Evolutionary conservation across 2,329 filamentous ascomycete species (phyloP).

Genomic region (Blastomyces silverae): DNA sequence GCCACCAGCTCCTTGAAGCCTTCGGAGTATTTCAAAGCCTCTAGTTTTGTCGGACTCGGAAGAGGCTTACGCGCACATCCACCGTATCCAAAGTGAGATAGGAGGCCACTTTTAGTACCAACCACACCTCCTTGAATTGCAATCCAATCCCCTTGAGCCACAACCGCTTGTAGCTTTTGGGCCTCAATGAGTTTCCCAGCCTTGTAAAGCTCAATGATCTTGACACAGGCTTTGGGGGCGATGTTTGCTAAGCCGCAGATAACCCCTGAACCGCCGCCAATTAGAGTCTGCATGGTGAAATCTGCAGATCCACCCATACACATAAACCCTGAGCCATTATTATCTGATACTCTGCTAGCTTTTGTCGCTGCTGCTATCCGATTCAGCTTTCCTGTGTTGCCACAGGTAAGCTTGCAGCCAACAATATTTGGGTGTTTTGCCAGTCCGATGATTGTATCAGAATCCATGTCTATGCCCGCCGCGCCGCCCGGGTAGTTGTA

Average conservation of each 20-base stretch:
- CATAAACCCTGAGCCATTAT: conserved; percentile 46
- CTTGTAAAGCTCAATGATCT: conserved; percentile 55
- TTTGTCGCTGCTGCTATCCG: conserved; percentile 49
- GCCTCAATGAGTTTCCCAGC: conserved; percentile 56
- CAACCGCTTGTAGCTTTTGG: conserved; percentile 56
- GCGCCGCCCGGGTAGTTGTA: conserved; percentile 92
- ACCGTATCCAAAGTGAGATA: conserved; percentile 59
- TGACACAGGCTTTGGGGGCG: conserved; percentile 58
- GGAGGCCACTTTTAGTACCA: conserved; percentile 60
- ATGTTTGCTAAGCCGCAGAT: conserved; percentile 68
- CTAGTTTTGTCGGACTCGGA: conserved; percentile 54
- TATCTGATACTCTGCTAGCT: conserved; percentile 2
- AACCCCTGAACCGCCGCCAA: conserved; percentile 64
- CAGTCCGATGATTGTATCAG: conserved; percentile 73
- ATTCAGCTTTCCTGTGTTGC: conserved; percentile 82
- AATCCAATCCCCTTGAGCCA: conserved; percentile 62
- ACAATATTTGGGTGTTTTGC: conserved; percentile 75
- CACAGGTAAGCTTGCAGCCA: conserved; percentile 87
- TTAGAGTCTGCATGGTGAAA: conserved; percentile 63
- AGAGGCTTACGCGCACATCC: conserved; percentile 54
- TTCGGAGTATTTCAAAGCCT: conserved; percentile 93
- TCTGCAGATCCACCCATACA: conserved; percentile 67
- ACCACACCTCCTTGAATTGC: conserved; percentile 63
- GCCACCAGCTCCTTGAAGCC: conserved; percentile 61
- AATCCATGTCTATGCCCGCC: conserved; percentile 82